Percentiles rank a stretch among this genome's conserved stretches.
These are phyloP conservation scores for Chlamydomonas schloesseri DNA, from an alignment of 139 green algal genomes.

Conservation along the genomic window DNA sequence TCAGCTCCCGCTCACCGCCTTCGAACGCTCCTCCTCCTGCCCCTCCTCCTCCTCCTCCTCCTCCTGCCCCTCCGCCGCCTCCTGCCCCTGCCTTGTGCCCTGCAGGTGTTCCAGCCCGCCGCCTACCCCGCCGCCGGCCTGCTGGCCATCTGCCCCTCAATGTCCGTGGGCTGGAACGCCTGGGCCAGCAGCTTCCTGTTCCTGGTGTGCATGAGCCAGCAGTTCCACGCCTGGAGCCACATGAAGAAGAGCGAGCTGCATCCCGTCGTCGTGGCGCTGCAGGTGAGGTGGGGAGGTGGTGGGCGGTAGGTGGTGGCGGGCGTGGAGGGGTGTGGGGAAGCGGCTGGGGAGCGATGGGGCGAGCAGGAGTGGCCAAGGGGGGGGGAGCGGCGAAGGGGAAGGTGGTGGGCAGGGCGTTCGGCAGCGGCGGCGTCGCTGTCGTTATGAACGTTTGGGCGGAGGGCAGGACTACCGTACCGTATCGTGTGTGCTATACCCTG, in stretches of 20 bases:
- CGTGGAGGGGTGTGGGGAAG: not conserved
- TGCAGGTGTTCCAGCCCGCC: constrained; percentile 69
- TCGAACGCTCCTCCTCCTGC: too few species aligned
- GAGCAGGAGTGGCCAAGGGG: not conserved
- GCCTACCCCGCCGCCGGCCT: constrained; percentile 47
- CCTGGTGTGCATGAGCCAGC: constrained; percentile 92
- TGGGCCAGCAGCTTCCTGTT: constrained; percentile 84
- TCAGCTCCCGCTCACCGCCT: too few species aligned
- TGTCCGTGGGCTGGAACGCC: constrained; percentile 59
- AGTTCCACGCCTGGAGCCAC: constrained; percentile 98
- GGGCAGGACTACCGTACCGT: too few species aligned
- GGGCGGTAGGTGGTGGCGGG: not conserved
- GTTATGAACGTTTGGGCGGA: too few species aligned
- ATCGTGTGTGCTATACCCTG: too few species aligned
- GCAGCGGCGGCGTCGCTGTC: too few species aligned
- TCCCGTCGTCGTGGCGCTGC: constrained; percentile 75
- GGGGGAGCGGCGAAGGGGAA: too few species aligned
- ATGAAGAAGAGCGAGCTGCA: constrained; percentile 91
- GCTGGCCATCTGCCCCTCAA: constrained; percentile 55
- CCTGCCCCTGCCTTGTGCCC: not conserved
- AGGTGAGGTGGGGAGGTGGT: constrained; percentile 59
- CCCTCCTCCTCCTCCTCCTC: too few species aligned
- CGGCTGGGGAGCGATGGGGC: not conserved
- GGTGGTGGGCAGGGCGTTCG: too few species aligned
- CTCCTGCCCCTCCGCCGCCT: not conserved